Conservation (phyloP, 495 filamentous ascomycete species). For the Neurospora sp. region DNA sequence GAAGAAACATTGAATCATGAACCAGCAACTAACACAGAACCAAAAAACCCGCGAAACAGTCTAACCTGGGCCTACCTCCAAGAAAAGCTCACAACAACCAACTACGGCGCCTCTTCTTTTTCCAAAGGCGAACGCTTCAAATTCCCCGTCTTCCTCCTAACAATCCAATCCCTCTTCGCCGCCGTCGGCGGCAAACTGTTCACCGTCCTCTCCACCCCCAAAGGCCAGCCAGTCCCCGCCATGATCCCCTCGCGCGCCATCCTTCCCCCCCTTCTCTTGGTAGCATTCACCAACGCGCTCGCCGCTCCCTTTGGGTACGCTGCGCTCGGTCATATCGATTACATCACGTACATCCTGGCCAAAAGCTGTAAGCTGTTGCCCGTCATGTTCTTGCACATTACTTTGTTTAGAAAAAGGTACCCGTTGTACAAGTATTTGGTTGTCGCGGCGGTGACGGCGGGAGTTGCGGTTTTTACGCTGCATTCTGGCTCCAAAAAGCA, state of each 20-base stretch:
- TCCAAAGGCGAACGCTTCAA: slow-evolving; percentile 56
- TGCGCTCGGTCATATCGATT: slow-evolving; percentile 87
- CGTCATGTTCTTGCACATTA: slow-evolving; percentile 93
- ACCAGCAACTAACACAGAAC: slow-evolving; percentile 4
- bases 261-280: slow-evolving; percentile 58
- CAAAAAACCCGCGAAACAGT: slow-evolving; percentile 32
- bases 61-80: slow-evolving; percentile 93
- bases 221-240: slow-evolving; percentile 37
- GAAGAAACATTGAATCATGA: too few relatives aligned
- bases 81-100: slow-evolving; percentile 94
- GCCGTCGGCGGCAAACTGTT: slow-evolving; percentile 72
- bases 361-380: slow-evolving; percentile 97
- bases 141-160: slow-evolving; percentile 89
- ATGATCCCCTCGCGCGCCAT: slow-evolving; percentile 70
- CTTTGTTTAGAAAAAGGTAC: slow-evolving; percentile 80
- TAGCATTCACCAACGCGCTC: slow-evolving; percentile 78
- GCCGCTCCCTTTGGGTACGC: slow-evolving; percentile 94
- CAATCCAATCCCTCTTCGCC: slow-evolving; percentile 88
- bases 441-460: slow-evolving; percentile 77
- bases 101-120: slow-evolving; percentile 44
- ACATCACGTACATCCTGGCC: slow-evolving; percentile 96
- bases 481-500: slow-evolving; percentile 53
- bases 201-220: slow-evolving; percentile 56
- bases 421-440: slow-evolving; percentile 96
- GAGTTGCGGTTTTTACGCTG: slow-evolving; percentile 91